Conservation (phyloP, 495 filamentous ascomycete species). For the Rhypophila decipiens region DNA sequence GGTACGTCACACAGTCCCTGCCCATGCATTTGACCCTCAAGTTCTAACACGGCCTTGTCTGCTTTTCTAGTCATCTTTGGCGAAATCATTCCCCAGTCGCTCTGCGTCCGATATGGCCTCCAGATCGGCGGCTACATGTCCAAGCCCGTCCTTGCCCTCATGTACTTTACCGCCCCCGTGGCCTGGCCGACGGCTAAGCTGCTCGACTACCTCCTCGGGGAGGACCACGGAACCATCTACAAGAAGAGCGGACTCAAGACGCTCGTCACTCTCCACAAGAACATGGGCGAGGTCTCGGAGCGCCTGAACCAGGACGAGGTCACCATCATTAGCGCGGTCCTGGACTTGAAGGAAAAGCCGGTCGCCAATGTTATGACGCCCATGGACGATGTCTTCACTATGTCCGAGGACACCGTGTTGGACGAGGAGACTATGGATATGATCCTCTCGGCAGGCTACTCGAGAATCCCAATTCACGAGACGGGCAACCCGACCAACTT, state of each 20-base stretch:
- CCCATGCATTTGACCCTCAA: not conserved
- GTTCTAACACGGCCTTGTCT: not conserved
- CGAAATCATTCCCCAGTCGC: slow-evolving; percentile 89
- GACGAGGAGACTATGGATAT: slow-evolving; percentile 89
- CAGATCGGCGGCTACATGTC: slow-evolving; percentile 96
- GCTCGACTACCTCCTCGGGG: slow-evolving; percentile 78
- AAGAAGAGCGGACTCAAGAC: slow-evolving; percentile 82
- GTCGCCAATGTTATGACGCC: slow-evolving; percentile 97
- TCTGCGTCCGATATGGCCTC: slow-evolving; percentile 93
- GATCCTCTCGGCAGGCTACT: slow-evolving; percentile 90
- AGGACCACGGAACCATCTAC: slow-evolving; percentile 91
- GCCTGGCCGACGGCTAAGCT: slow-evolving; percentile 89
- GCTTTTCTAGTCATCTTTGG: slow-evolving; percentile 78
- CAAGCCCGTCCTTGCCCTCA: slow-evolving; percentile 77
- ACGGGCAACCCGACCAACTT: slow-evolving; percentile 80
- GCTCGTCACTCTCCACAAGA: slow-evolving; percentile 87
- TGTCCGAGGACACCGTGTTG: slow-evolving; percentile 85
- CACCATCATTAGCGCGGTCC: slow-evolving; percentile 93
- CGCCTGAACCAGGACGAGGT: slow-evolving; percentile 95
- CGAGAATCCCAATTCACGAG: slow-evolving; percentile 87
- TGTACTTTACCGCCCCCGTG: slow-evolving; percentile 83
- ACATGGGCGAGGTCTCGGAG: slow-evolving; percentile 76
- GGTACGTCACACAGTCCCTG: slow-evolving; percentile 61
- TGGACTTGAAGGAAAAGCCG: slow-evolving; percentile 93
- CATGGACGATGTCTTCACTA: slow-evolving; percentile 92